Evolutionary conservation across 2,329 filamentous ascomycete genomes (phyloP).

Genomic region (Decorospora gaudefroyi): DNA sequence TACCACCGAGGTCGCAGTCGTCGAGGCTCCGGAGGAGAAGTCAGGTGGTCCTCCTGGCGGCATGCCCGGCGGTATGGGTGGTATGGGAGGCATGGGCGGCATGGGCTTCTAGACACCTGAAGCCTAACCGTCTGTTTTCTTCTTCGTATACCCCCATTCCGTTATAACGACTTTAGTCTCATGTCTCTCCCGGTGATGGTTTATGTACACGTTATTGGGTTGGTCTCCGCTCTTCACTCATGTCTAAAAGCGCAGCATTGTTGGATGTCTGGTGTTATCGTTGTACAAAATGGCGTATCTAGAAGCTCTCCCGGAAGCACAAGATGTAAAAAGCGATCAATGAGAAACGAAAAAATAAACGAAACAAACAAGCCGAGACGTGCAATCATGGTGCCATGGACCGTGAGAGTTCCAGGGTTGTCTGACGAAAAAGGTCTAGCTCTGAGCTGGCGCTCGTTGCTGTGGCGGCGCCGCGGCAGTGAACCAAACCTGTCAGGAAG

Average conservation of each 20-base stretch:
- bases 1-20: constrained; percentile 97
- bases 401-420: constrained; percentile 7
- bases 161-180: constrained; percentile 44
- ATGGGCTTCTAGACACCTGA: constrained; percentile 62
- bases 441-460: constrained; percentile 21
- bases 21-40: constrained; percentile 96
- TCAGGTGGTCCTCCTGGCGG: constrained; percentile 55
- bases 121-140: constrained; percentile 29
- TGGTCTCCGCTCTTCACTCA: constrained; percentile 49
- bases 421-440: constrained; percentile 11
- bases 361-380: constrained; percentile 9
- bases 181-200: constrained; percentile 38
- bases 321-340: constrained; percentile 40
- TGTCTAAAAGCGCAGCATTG: constrained; percentile 45
- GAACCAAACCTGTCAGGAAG: constrained; percentile 22
- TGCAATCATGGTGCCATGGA: constrained; percentile 6
- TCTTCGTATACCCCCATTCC: constrained; percentile 37
- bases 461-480: constrained; percentile 26
- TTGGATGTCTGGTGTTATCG: constrained; percentile 32
- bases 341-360: constrained; percentile 32
- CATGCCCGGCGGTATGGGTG: constrained; percentile 61
- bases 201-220: constrained; percentile 44
- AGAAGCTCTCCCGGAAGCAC: constrained; percentile 34
- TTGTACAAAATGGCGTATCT: constrained; percentile 48
- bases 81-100: constrained; percentile 56